Percentiles rank a stretch among this genome's conserved stretches.
These are phyloP conservation scores for Auriculariales sp. DNA, from an alignment of 768 basidiomycete genomes.

Conservation along the genomic window DNA sequence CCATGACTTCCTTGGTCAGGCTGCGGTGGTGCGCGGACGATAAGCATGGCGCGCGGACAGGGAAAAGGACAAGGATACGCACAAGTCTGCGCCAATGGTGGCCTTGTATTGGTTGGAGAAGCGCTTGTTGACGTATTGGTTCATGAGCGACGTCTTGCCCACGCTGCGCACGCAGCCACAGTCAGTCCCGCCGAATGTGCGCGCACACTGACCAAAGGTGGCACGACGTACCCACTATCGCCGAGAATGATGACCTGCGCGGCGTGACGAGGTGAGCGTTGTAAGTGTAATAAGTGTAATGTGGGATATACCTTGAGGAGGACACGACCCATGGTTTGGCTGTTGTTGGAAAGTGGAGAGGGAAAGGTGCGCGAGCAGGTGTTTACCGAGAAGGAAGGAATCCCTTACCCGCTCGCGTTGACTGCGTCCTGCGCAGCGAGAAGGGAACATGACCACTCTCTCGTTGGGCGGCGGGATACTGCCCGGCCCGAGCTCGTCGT, in stretches of 20 bases:
- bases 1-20: slow-evolving; percentile 96
- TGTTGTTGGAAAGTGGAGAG: slow-evolving; percentile 11
- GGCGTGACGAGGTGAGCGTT: slow-evolving; percentile 7
- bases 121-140: slow-evolving; percentile 99
- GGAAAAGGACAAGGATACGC: slow-evolving; percentile 21
- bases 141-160: slow-evolving; percentile 99
- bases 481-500: slow-evolving; percentile 5
- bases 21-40: slow-evolving; percentile 28
- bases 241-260: slow-evolving; percentile 93
- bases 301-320: slow-evolving; percentile 53
- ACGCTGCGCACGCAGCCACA: slow-evolving; percentile 42
- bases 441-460: neutral
- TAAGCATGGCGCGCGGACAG: slow-evolving; percentile 12
- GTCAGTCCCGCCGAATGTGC: slow-evolving; percentile 3
- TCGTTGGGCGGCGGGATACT: neutral
- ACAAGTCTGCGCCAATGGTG: slow-evolving; percentile 96
- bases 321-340: slow-evolving; percentile 58
- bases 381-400: neutral
- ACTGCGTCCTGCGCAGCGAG: neutral
- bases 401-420: neutral
- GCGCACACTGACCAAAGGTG: neutral
- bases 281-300: neutral
- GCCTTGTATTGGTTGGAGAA: slow-evolving; percentile 99
- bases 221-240: slow-evolving; percentile 71
- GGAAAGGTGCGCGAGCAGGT: neutral